These are phyloP conservation scores for Yamagishiella unicocca DNA, from an alignment of 139 green algal species.

Conservation along the genomic window DNA sequence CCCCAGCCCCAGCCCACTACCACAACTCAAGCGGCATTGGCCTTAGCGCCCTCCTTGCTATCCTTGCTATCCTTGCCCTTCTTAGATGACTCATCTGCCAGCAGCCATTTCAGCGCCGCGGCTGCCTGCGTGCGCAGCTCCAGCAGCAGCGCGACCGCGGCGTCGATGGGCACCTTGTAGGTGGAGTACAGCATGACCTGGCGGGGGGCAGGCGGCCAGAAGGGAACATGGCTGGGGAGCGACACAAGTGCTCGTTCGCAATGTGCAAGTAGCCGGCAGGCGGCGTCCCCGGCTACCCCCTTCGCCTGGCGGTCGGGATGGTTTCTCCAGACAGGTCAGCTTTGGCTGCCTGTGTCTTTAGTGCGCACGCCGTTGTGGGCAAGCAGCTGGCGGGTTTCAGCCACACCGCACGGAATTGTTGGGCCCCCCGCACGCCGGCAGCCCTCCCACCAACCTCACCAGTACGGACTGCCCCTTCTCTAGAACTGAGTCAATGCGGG, in stretches of 20 bases:
- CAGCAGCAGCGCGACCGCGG: neutral
- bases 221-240: too few species aligned
- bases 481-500: constrained; percentile 48
- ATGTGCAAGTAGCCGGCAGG: too few species aligned
- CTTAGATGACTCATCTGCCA: neutral
- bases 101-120: neutral
- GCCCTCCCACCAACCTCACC: neutral
- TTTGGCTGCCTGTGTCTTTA: too few species aligned
- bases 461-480: neutral
- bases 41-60: neutral
- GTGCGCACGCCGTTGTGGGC: too few species aligned
- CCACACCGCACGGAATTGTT: neutral
- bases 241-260: too few species aligned
- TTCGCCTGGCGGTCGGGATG: too few species aligned
- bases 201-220: neutral
- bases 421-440: neutral
- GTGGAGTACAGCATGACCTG: constrained; percentile 42
- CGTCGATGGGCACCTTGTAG: constrained; percentile 50
- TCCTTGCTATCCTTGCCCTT: neutral
- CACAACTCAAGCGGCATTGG: neutral
- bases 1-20: too few species aligned
- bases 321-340: too few species aligned
- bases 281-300: too few species aligned
- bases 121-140: neutral
- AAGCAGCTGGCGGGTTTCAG: too few species aligned